A percentile compares a stretch with the other conserved stretches of the same genome.
Evolutionary conservation across 139 green algal species (phyloP).

Genomic region (Micractinium conductrix): DNA sequence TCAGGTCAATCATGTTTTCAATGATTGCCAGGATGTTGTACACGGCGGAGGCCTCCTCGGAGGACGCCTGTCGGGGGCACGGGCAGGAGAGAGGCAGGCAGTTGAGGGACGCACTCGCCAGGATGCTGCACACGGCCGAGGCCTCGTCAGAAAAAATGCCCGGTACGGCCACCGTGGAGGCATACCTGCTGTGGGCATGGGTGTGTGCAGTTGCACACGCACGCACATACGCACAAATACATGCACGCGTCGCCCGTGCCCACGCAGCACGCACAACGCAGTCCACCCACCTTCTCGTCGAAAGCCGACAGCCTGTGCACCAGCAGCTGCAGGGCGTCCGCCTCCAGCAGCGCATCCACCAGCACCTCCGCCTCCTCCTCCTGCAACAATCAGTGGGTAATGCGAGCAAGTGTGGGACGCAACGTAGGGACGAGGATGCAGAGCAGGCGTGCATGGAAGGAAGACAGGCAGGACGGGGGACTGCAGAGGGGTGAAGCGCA

Average conservation of each 20-base stretch:
- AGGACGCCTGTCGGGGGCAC: too few relatives aligned
- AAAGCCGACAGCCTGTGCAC: conserved; percentile 70
- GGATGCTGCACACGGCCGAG: too few relatives aligned
- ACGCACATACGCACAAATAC: too few relatives aligned
- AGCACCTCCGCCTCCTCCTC: conserved; percentile 70
- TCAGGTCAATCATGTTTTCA: conserved; percentile 92
- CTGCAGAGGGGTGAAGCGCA: too few relatives aligned
- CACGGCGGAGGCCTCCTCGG: conserved; percentile 81
- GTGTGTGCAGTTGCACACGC: too few relatives aligned
- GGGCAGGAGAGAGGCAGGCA: too few relatives aligned
- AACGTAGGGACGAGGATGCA: conserved; percentile 19
- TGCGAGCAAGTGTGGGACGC: not conserved
- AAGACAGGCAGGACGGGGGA: not conserved
- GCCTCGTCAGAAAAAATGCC: too few relatives aligned
- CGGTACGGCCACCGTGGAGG: too few relatives aligned
- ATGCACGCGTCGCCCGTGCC: not conserved
- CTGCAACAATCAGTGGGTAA: conserved; percentile 34
- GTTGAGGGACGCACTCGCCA: too few relatives aligned
- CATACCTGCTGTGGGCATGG: too few relatives aligned
- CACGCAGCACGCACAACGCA: not conserved
- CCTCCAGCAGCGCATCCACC: conserved; percentile 74
- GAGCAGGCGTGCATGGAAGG: not conserved
- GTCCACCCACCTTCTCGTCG: conserved; percentile 61
- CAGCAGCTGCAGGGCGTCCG: conserved; percentile 78
- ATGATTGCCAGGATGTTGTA: conserved; percentile 81